Conservation (phyloP, 2,329 filamentous ascomycete species). For the Xylaria sp. region DNA sequence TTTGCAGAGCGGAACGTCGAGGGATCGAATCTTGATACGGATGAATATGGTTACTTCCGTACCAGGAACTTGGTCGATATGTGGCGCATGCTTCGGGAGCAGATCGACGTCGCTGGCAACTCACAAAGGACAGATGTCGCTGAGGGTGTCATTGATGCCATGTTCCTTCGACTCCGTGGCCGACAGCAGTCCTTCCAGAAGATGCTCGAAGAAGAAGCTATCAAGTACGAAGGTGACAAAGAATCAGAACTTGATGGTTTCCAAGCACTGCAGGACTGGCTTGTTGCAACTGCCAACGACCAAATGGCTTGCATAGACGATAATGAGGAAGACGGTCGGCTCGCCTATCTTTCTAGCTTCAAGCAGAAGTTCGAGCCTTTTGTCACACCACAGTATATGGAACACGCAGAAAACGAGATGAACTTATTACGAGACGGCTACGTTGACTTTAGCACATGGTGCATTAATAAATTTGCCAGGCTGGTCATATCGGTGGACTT, state of each 20-base stretch:
- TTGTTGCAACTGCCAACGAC: constrained; percentile 96
- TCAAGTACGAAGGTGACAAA: constrained; percentile 72
- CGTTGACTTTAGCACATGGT: constrained; percentile 93
- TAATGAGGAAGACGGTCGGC: constrained; percentile 77
- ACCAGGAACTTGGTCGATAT: constrained; percentile 93
- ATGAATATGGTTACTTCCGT: constrained; percentile 90
- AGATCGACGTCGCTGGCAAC: constrained; percentile 84
- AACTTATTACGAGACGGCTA: constrained; percentile 86
- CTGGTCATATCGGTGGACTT: constrained; percentile 95
- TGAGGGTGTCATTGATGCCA: constrained; percentile 94
- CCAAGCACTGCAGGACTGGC: constrained; percentile 92
- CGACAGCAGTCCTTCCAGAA: constrained; percentile 89
- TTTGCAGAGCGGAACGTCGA: constrained; percentile 82
- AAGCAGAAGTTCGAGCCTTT: constrained; percentile 82
- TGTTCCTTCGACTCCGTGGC: constrained; percentile 86
- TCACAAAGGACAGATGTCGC: constrained; percentile 90
- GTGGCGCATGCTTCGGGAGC: constrained; percentile 97
- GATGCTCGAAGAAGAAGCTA: constrained; percentile 86
- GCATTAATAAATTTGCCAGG: constrained; percentile 85
- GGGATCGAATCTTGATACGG: constrained; percentile 80
- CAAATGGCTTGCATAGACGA: constrained; percentile 99
- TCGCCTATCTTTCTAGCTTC: constrained; percentile 89
- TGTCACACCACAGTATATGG: constrained; percentile 82
- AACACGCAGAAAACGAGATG: constrained; percentile 78
- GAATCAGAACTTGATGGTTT: constrained; percentile 71